Evolutionary conservation across 1,139 yeast species (phyloP), one percentile per base, ranked within the genome.

Genomic region (Hansenula lynferdii): DNA sequence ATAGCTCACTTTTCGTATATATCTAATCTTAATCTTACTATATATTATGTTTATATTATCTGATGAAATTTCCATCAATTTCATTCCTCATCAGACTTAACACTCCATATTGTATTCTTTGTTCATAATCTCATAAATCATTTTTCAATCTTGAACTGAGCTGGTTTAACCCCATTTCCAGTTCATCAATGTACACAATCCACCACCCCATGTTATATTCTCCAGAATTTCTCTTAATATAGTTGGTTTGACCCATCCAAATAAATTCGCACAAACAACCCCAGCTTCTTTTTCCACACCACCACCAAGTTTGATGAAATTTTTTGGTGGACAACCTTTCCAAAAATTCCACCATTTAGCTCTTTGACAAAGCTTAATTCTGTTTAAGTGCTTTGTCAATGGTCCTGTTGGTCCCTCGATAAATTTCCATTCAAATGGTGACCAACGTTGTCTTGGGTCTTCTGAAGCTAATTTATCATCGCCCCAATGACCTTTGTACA

Each of bases 331-430:
- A 61, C 98, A 92, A 1, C 87, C 83, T 38, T 75, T 72, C 77
- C 81, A 72, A 49, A 78, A 69, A 44, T 73, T 73, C 68, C 78
- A 67, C 96, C 96, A 86, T 58, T 87, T 89, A 42, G 77, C 70
- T 34, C 94, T 65, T 58, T 89, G 95, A 57, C 98, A 92, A 1
- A 94, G 80, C 15, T 77, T 72, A 2, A 66, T 58, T 40, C 97
- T 69, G 34, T 72, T 58, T 39, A 92, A 67, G 53, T 87, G 84
- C 60, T 92, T 92, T 44, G 72, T 69, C 40, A 90, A 61, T 0
- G 98, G 98, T 0, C 98, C 98, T 1, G 74, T 65, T 4, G 98
- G 98, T 0, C 97, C 98, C 54, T 84, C 89, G 38, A 92, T 89
- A 57, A 83, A 86, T 49, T 77, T 77, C 82, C 90, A 83, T 44